Evolutionary conservation across 257 asterid species (phyloP), one percentile per base, ranked within the genome.

Genomic region (Marsdenia floribunda): DNA sequence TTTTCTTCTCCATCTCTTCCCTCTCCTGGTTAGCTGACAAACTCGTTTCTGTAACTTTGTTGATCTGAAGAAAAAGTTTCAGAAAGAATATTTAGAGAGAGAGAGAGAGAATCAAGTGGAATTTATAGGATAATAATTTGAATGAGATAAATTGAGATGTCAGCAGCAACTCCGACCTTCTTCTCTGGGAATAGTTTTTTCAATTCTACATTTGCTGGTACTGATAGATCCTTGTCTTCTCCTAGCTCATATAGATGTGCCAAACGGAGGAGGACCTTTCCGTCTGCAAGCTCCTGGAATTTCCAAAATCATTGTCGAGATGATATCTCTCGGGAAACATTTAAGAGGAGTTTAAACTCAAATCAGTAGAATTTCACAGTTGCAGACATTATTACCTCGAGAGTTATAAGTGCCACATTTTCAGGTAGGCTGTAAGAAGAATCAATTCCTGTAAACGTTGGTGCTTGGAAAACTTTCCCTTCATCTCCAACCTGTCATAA

Each of bases 201-300:
- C 83, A 95, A 58, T 47, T 95, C 98, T 46, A 95, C 94, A 3
- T 76, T 82, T 71, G 98, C 86, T 73, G 64, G 82, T 69, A 75
- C 85, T 13, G 99, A 95, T 44, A 87, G 85, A 76, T 95, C 96
- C 76, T 84, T 88, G 85, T 95, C 98, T 81, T 95, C 99, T 13
- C 90, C 98, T 75, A 94, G 98, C 99, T 95, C 99, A 61, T 88
- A 95, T 86, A 95, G 71, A 86, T 95, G 99, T 29, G 98, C 98
- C 86, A 95, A 81, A 0, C 99, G 97, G 44, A 95, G 85, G 67
- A 95, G 89, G 58, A 87, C 92, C 5, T 71, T 80, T 58, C 90
- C 86, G 19, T 88, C 89, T 75, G 87, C 90, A 69, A 92, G 96
- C 84, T 89, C 98, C 99, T 92, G 86, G 75, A 83, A 78, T 71